Evolutionary conservation across 352 stramenopile species (phyloP).

Genomic region (Aphanomyces cochlioides): DNA sequence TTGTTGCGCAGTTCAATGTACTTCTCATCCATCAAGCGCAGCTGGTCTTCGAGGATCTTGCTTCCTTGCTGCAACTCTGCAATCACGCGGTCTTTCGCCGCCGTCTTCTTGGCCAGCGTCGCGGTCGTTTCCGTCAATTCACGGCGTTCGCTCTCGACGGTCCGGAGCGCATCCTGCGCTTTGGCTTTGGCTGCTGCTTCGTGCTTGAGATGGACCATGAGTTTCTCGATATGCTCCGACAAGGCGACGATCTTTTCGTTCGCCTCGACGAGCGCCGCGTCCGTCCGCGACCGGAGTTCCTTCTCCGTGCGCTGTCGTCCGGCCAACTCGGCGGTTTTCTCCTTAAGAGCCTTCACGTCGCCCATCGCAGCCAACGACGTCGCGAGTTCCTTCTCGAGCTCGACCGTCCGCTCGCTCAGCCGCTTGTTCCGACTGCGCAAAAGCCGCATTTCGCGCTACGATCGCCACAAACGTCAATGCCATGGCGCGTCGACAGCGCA

Average conservation of each 20-base stretch:
- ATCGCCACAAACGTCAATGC: background rate
- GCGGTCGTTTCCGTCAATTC: conserved; percentile 59
- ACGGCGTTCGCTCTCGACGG: conserved; percentile 74
- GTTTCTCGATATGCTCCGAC: conserved; percentile 95
- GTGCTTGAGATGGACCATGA: conserved; percentile 96
- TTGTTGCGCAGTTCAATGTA: conserved; percentile 96
- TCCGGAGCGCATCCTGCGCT: conserved; percentile 66
- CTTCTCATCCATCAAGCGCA: conserved; percentile 96
- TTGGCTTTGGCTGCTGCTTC: conserved; percentile 91
- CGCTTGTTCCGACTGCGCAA: conserved; percentile 72
- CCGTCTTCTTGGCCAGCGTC: conserved; percentile 73
- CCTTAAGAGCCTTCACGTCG: conserved; percentile 67
- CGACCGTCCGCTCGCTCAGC: conserved; percentile 44
- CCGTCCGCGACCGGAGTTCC: conserved; percentile 68
- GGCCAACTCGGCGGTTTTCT: conserved; percentile 73
- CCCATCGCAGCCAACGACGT: conserved; percentile 42
- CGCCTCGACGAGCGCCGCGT: conserved; percentile 56
- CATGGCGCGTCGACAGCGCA: background rate
- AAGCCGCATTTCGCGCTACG: conserved; percentile 55
- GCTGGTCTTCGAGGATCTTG: conserved; percentile 93
- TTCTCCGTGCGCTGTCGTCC: conserved; percentile 82
- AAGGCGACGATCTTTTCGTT: conserved; percentile 87
- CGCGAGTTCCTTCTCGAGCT: conserved; percentile 54
- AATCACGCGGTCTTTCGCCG: conserved; percentile 81
- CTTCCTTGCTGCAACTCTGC: conserved; percentile 89